Percentiles rank a stretch among this genome's conserved stretches.
phyloP scores from a whole-genome alignment of 2,329 filamentous ascomycete genomes.

The Blastomyces silverae region DNA sequence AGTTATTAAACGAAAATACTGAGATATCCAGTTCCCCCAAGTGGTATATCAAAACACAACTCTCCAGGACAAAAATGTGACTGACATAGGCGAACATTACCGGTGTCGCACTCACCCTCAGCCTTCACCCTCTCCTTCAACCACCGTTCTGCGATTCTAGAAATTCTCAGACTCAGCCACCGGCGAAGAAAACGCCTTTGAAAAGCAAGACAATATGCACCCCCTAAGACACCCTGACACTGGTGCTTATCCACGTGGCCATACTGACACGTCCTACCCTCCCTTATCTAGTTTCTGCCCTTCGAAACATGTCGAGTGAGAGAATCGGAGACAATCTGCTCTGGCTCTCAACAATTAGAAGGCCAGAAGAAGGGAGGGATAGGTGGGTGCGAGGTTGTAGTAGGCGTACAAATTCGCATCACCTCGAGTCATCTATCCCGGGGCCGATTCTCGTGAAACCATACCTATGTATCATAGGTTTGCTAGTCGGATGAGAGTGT shows the following conservation, averaged over 20 bases:
- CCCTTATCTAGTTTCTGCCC: background rate
- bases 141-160: background rate
- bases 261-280: background rate
- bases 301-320: background rate
- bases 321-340: background rate
- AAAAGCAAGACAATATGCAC: background rate
- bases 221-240: background rate
- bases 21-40: background rate
- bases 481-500: background rate
- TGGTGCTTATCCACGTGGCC: background rate
- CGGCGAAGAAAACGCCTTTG: background rate
- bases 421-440: background rate
- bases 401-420: background rate
- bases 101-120: background rate
- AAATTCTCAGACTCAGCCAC: background rate
- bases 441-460: background rate
- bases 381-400: background rate
- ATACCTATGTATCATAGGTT: background rate
- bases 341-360: background rate
- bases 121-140: background rate
- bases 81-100: background rate
- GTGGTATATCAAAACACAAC: background rate
- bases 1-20: background rate
- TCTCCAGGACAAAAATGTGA: too few species aligned
- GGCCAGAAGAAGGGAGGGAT: background rate